These are phyloP conservation scores for Nakaseomyces nivariensis DNA, from an alignment of 1,139 yeast genomes.

Conservation along the genomic window DNA sequence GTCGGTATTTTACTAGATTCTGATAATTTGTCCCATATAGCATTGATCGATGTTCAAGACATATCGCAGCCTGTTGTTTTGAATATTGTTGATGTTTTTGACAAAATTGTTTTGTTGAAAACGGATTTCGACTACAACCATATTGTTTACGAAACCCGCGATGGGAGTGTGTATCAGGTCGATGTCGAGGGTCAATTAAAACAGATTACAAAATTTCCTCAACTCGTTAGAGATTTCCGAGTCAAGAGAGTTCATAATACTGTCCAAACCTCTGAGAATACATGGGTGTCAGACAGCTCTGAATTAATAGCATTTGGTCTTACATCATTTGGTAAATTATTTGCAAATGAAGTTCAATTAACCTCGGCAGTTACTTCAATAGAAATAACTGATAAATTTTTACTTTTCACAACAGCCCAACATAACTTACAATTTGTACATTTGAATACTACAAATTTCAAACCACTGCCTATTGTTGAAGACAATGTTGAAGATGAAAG, in stretches of 20 bases:
- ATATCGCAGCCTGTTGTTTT: constrained; percentile 35
- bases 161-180: constrained; percentile 47
- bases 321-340: constrained; percentile 63
- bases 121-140: constrained; percentile 45
- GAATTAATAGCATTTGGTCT: constrained; percentile 54
- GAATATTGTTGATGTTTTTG: constrained; percentile 36
- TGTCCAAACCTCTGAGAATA: constrained; percentile 20
- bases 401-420: constrained; percentile 82
- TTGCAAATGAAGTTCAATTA: constrained; percentile 51
- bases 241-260: constrained; percentile 32
- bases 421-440: constrained; percentile 78
- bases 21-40: constrained; percentile 39
- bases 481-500: constrained; percentile 57
- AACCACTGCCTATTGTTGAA: constrained; percentile 31
- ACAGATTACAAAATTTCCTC: constrained; percentile 49
- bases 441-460: constrained; percentile 36
- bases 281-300: constrained; percentile 27
- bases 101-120: constrained; percentile 48
- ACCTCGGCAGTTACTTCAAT: constrained; percentile 77
- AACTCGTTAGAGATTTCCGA: constrained; percentile 56
- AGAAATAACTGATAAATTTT: constrained; percentile 58
- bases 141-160: constrained; percentile 51
- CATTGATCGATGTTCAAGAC: constrained; percentile 39
- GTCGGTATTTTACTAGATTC: constrained; percentile 53
- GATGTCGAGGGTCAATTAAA: constrained; percentile 27